Conservation (phyloP, 1,284 basidiomycete genomes). For the Heterobasidion irregulare region DNA sequence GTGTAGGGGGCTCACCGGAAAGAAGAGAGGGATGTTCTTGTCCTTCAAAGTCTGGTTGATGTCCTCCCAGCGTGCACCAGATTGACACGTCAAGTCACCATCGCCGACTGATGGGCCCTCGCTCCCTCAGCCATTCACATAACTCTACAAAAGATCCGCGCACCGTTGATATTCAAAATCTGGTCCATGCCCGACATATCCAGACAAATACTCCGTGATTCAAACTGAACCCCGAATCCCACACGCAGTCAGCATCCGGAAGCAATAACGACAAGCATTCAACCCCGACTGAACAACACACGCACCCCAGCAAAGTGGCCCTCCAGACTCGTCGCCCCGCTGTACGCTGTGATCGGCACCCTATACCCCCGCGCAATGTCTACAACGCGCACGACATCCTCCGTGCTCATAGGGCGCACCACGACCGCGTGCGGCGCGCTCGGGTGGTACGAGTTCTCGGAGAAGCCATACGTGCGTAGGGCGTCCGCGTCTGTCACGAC, state of each 20-base stretch:
- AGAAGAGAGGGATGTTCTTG: conserved; percentile 70
- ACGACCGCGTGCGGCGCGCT: conserved; percentile 3
- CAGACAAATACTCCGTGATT: neutral
- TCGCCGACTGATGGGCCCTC: conserved; percentile 46
- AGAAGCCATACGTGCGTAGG: conserved; percentile 1
- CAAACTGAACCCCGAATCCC: neutral
- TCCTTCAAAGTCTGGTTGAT: conserved; percentile 65
- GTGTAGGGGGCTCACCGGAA: conserved; percentile 47
- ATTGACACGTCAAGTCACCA: conserved; percentile 67
- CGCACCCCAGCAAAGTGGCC: conserved; percentile 3
- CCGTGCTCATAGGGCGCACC: neutral
- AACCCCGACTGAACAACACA: neutral
- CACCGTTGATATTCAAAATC: conserved; percentile 1
- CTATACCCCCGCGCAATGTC: conserved; percentile 1
- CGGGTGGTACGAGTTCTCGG: conserved; percentile 5
- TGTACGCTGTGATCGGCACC: conserved; percentile 2
- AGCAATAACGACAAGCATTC: neutral
- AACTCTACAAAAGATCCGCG: neutral
- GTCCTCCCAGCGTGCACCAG: conserved; percentile 75
- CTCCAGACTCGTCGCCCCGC: conserved; percentile 5
- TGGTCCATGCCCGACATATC: conserved; percentile 5
- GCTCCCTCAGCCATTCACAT: neutral
- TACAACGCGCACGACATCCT: conserved; percentile 1
- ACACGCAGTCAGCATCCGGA: neutral
- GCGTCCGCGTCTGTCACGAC: conserved; percentile 1